A percentile compares a stretch with the other conserved stretches of the same genome.
Evolutionary conservation across 345 rosid genomes (phyloP).

Genomic region (Populus ilicifolia): DNA sequence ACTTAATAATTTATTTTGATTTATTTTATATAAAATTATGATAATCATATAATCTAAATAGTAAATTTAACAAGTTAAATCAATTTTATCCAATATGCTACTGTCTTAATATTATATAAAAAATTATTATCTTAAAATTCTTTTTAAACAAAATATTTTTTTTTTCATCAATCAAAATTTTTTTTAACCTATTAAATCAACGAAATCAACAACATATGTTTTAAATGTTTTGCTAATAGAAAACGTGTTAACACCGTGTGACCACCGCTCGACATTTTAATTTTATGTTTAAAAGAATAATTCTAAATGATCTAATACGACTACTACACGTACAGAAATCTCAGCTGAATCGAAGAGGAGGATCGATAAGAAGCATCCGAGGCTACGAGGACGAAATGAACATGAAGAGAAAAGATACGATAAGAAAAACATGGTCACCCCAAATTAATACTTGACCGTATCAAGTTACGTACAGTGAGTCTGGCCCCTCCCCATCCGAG

Average conservation of each 20-base stretch:
- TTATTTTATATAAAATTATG: too few species aligned
- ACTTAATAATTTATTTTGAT: too few species aligned
- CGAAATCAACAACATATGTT: too few species aligned
- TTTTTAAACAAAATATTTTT: background rate
- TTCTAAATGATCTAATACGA: too few species aligned
- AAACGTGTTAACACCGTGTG: too few species aligned
- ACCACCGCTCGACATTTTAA: too few species aligned
- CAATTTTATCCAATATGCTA: too few species aligned
- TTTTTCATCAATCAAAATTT: background rate
- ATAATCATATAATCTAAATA: rapidly evolving
- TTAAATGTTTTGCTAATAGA: too few species aligned
- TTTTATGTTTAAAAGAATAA: background rate
- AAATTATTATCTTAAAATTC: too few species aligned
- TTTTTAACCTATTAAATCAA: too few species aligned
- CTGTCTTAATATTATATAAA: too few species aligned
- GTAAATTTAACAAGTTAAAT: too few species aligned
- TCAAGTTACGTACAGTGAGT: background rate
- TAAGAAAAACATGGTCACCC: background rate
- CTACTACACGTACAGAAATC: background rate
- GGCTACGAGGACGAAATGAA: background rate
- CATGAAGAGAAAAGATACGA: background rate
- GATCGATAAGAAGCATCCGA: background rate
- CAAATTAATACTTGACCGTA: background rate
- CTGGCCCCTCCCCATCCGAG: background rate
- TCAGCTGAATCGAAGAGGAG: background rate